Evolutionary conservation across 2,329 filamentous ascomycete species (phyloP), one percentile per base, ranked within the genome.

Genomic region (Bipolaris cookei): DNA sequence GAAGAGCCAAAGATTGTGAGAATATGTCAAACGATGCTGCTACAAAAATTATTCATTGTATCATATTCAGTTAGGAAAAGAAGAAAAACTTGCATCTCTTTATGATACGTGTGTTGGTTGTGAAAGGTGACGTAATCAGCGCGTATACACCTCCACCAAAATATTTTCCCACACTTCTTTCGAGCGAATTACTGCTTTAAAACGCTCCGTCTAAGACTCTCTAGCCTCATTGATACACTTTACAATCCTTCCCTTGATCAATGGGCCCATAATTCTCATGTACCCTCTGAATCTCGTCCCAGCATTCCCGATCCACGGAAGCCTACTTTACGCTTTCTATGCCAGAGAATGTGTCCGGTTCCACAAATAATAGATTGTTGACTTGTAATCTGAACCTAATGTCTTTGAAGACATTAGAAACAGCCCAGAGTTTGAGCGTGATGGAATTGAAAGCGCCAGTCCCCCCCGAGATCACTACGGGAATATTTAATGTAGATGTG

Each of bases 241-340:
- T 38, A 54, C 14, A 13, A n/a, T 3, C 32, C 28, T 58, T 32
- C 34, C 38, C 6, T 32, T 25, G 25, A 8, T 8, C 25, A 8
- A 1, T 25, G 25, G 7, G 25, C 25, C 25, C 2, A 7, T 25
- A 6, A 25, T 6, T 7, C 25, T 16, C 6, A 56, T 14, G 20
- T 51, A 56, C 8, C n/a, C 39, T n/a, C 21, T 32, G 34, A 10
- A 56, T 21, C n/a, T 56, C 32, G 1, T 45, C 23, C 14, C 34
- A 23, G 11, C 32, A 41, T 2, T 30, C 39, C 4, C 21, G 21
- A 7, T 51, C 39, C 2, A 46, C 47, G 4, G 41, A 51, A 25
- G 41, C 53, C 53, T 34, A 48, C n/a, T 54, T 46, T 11, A 47
- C 25, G 14, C 42, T 46, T 21, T 53, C 35, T 0, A 13, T 28